Base-by-base conservation (phyloP, 1,284 basidiomycete genomes). In the Cryptococcus sp. region DNA sequence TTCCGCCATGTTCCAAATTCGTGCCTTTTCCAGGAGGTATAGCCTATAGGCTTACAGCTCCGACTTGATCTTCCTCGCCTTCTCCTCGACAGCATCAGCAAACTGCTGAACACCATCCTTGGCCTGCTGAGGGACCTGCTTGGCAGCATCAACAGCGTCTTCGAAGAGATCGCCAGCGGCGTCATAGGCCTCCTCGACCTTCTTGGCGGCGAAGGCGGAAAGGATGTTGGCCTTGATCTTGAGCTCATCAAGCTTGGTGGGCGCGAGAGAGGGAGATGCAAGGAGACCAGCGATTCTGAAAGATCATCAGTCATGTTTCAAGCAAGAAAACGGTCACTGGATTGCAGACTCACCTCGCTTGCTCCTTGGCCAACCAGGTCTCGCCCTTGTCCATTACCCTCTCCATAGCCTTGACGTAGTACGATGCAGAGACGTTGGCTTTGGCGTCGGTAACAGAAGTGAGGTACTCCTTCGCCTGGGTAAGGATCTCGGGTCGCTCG, bases 321-420 rank as follows among this genome's bases (percentile, higher is more conserved):
- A 29, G 41, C 37, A 15, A 20, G 11, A 19, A 26, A 8, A 7
- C 19, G 37, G 17, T 10, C 13, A 20, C 11, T 3, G 16, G 17
- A 2, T 15, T 26, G 47, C 5, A 23, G 26, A 73, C 87, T 70
- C 68, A 93, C 87, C 95, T 85, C 70, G 85, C 86, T 46, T 85
- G 80, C 81, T 99, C 95, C 81, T 93, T 95, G 74, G 85, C 83
- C 55, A 97, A 73, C 81, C 95, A 98, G 34, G 79, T 84, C 66
- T 88, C 86, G 38, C 86, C 83, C 51, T 86, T 85, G 57, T 83
- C 86, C 34, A 85, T 79, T 19, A 93, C 82, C 80, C 95, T 93
- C 79, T 93, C 88, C 89, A 98, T 93, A 46, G 94, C 88, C 65
- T 87, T 87, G 62, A 94, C 64, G 79, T 99, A 99, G 78, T 93